These are phyloP conservation scores for Amanita molliuscula DNA, from an alignment of 768 basidiomycete species.

Conservation along the genomic window DNA sequence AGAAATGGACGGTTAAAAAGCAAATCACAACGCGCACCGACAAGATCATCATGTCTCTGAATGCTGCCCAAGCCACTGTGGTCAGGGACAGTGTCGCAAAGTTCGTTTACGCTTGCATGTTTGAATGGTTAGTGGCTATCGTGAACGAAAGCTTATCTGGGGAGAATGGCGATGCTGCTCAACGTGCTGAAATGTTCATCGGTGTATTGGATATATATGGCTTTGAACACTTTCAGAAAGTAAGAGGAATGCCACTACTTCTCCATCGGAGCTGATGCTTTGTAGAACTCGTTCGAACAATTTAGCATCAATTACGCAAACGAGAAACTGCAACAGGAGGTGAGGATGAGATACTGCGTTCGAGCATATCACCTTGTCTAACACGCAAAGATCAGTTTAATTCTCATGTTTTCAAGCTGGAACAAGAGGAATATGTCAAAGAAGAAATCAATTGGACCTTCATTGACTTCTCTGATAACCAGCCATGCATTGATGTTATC, in stretches of 20 bases:
- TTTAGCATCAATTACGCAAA: slow-evolving; percentile 99
- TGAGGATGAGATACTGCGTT: slow-evolving; percentile 19
- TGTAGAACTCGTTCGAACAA: slow-evolving; percentile 86
- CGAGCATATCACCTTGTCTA: slow-evolving; percentile 2
- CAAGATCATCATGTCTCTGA: slow-evolving; percentile 87
- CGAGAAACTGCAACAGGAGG: slow-evolving; percentile 96
- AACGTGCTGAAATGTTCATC: slow-evolving; percentile 95
- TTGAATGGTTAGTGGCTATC: slow-evolving; percentile 96
- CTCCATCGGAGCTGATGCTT: slow-evolving; percentile 1
- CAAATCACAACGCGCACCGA: slow-evolving; percentile 91
- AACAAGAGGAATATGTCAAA: slow-evolving; percentile 98
- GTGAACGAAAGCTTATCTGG: slow-evolving; percentile 96
- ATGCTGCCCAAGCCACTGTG: slow-evolving; percentile 80
- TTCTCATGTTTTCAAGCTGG: slow-evolving; percentile 97
- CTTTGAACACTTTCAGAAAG: slow-evolving; percentile 96
- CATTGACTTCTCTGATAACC: slow-evolving; percentile 98
- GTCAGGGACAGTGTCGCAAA: slow-evolving; percentile 97
- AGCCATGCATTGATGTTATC: slow-evolving; percentile 97
- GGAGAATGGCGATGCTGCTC: slow-evolving; percentile 86
- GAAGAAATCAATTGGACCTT: slow-evolving; percentile 99
- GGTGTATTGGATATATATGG: slow-evolving; percentile 98
- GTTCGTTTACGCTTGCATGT: slow-evolving; percentile 96
- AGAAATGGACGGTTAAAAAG: slow-evolving; percentile 98
- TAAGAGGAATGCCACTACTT: slow-evolving; percentile 13
- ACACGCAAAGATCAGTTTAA: slow-evolving; percentile 60